These are phyloP conservation scores for Starmerella etchellsii DNA, from an alignment of 805 yeast genomes.

Conservation along the genomic window DNA sequence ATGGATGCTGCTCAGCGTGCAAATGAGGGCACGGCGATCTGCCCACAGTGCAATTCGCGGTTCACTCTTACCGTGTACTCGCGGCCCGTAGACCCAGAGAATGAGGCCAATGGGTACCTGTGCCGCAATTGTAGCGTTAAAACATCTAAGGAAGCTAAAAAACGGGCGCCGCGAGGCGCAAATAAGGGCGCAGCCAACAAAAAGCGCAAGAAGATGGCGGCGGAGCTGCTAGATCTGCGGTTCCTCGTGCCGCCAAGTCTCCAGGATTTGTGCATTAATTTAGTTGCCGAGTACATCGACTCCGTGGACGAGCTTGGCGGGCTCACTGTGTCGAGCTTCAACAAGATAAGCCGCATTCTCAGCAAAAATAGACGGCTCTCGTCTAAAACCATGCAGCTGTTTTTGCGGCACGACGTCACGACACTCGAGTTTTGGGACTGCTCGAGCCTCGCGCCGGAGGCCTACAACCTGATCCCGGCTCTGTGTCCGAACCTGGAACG, in stretches of 20 bases:
- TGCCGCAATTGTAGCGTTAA: slow-evolving; percentile 54
- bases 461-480: slow-evolving; percentile 58
- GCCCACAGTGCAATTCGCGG: slow-evolving; percentile 48
- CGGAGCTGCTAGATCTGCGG: slow-evolving; percentile 64
- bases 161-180: slow-evolving; percentile 24
- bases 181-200: slow-evolving; percentile 35
- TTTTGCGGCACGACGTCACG: slow-evolving; percentile 47
- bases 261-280: slow-evolving; percentile 68
- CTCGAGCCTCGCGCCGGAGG: slow-evolving; percentile 54
- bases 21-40: slow-evolving; percentile 41
- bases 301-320: slow-evolving; percentile 78
- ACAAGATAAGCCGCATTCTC: slow-evolving; percentile 60
- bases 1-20: slow-evolving; percentile 14
- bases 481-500: slow-evolving; percentile 61
- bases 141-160: slow-evolving; percentile 33
- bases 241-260: slow-evolving; percentile 49
- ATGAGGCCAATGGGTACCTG: slow-evolving; percentile 32
- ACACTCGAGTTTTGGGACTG: slow-evolving; percentile 83
- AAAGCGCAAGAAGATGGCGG: slow-evolving; percentile 66
- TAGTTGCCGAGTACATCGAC: slow-evolving; percentile 52
- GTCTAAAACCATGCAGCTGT: slow-evolving; percentile 57
- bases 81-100: slow-evolving; percentile 26
- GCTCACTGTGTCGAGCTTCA: slow-evolving; percentile 60
- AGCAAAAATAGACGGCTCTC: slow-evolving; percentile 72
- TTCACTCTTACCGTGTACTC: slow-evolving; percentile 60